phyloP scores from a whole-genome alignment of 2,329 filamentous ascomycete species.

The Fusarium sp. region DNA sequence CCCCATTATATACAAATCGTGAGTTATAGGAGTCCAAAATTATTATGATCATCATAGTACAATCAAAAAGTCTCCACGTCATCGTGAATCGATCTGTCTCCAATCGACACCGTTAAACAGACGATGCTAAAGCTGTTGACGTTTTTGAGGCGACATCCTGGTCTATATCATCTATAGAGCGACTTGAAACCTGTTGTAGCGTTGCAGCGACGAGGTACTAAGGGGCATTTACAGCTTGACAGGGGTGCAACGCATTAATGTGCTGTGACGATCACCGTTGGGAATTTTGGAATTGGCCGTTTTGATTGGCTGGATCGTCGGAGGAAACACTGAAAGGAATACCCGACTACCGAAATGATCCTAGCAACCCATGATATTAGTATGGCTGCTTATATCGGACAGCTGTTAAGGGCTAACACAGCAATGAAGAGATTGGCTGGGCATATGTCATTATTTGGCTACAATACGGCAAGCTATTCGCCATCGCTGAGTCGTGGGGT shows the following conservation, averaged over 20 bases:
- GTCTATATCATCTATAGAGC: slow-evolving; percentile 25
- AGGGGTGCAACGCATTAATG: slow-evolving; percentile 36
- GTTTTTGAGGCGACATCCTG: slow-evolving; percentile 32
- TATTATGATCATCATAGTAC: slow-evolving; percentile 3
- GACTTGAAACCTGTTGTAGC: slow-evolving; percentile 37
- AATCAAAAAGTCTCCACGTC: slow-evolving; percentile 23
- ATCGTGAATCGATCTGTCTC: slow-evolving; percentile 18
- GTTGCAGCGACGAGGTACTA: slow-evolving; percentile 32
- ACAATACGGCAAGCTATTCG: not conserved
- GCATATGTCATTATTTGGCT: slow-evolving; percentile 20
- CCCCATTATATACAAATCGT: slow-evolving; percentile 27
- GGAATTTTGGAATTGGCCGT: not conserved
- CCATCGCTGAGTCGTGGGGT: not conserved
- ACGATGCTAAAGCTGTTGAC: slow-evolving; percentile 25
- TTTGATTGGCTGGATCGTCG: slow-evolving; percentile 26
- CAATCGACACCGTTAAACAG: not conserved
- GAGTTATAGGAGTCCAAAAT: slow-evolving; percentile 3
- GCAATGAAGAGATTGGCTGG: slow-evolving; percentile 1
- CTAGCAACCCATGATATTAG: slow-evolving; percentile 7
- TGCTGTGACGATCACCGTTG: slow-evolving; percentile 15
- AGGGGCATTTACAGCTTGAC: slow-evolving; percentile 21
- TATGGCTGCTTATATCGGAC: not conserved
- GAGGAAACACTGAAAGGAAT: slow-evolving; percentile 28
- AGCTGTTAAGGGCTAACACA: not conserved
- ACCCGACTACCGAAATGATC: slow-evolving; percentile 16